Percentiles rank a stretch among this genome's conserved stretches.
Evolutionary conservation across 108 stramenopile genomes (phyloP).

Genomic region (Fragilaria crotonensis): DNA sequence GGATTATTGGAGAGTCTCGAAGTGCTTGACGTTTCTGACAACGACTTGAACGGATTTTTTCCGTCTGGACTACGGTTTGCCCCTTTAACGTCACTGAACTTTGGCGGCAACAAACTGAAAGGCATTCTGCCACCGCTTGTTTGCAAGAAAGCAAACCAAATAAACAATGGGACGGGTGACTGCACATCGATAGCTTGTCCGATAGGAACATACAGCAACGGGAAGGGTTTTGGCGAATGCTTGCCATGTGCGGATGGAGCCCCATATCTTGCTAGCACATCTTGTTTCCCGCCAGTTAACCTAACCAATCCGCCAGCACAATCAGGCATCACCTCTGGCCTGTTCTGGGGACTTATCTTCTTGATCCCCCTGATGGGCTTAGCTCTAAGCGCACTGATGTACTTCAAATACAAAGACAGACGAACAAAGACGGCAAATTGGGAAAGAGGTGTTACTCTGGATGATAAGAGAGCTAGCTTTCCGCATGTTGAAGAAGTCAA

Average conservation of each 20-base stretch:
- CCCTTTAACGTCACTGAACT: slow-evolving; percentile 26
- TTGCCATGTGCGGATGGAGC: slow-evolving; percentile 3
- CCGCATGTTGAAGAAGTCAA: not conserved
- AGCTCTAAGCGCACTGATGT: no score
- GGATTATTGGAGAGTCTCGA: slow-evolving; percentile 40
- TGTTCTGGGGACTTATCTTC: not conserved
- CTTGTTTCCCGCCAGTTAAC: slow-evolving; percentile 1
- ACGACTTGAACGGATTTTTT: slow-evolving; percentile 37
- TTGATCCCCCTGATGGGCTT: not conserved
- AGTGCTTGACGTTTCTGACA: slow-evolving; percentile 45
- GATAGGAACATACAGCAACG: slow-evolving; percentile 19
- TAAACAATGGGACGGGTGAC: slow-evolving; percentile 30
- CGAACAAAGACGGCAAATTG: not conserved
- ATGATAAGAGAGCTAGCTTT: not conserved
- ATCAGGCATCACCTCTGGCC: not conserved
- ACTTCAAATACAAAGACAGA: not conserved
- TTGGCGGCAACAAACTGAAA: slow-evolving; percentile 43
- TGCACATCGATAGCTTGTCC: slow-evolving; percentile 33
- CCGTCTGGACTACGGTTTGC: slow-evolving; percentile 51
- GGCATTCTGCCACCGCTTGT: slow-evolving; percentile 49
- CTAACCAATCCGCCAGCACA: not conserved
- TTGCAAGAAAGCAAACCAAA: slow-evolving; percentile 35
- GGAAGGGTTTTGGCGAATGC: not conserved
- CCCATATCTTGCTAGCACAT: not conserved
- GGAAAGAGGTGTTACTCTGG: not conserved